These are phyloP conservation scores for Blastobotrys apis DNA, from an alignment of 1,139 yeast species.

Conservation along the genomic window DNA sequence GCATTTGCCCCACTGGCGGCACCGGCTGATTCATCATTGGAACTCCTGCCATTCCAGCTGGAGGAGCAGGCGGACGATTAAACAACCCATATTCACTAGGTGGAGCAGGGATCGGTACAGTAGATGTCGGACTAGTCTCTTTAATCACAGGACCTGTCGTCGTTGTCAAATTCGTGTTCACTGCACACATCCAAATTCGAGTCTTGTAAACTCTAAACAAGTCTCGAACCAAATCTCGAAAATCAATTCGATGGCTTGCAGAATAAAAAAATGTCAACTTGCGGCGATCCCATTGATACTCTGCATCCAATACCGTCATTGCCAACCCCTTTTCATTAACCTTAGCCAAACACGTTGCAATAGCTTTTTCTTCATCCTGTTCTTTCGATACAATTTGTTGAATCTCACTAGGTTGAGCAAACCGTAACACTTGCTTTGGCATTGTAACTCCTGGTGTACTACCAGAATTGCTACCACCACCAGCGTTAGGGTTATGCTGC, in stretches of 20 bases:
- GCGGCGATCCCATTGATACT: constrained; percentile 92
- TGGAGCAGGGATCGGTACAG: constrained; percentile 14
- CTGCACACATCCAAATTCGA: constrained; percentile 96
- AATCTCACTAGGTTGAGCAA: constrained; percentile 61
- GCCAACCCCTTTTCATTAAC: constrained; percentile 46
- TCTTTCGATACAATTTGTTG: constrained; percentile 55
- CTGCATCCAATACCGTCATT: constrained; percentile 65
- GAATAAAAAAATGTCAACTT: constrained; percentile 90
- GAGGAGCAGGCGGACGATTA: constrained; percentile 5
- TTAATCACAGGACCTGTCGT: no score
- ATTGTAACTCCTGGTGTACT: constrained; percentile 39
- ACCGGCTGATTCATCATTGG: not conserved
- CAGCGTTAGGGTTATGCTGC: constrained; percentile 32
- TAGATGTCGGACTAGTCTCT: not conserved
- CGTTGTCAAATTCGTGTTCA: constrained; percentile 31
- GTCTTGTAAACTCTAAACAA: constrained; percentile 91
- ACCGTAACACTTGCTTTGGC: constrained; percentile 73
- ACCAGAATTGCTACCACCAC: constrained; percentile 24
- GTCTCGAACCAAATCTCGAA: constrained; percentile 87
- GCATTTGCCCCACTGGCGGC: not conserved
- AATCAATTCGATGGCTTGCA: constrained; percentile 79
- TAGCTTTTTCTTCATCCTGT: constrained; percentile 71
- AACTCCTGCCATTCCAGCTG: not conserved
- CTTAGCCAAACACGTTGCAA: constrained; percentile 54
- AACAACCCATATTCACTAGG: constrained; percentile 10